Evolutionary conservation across 176 grass and related monocot species (phyloP).

Genomic region (Lolium multiflorum): DNA sequence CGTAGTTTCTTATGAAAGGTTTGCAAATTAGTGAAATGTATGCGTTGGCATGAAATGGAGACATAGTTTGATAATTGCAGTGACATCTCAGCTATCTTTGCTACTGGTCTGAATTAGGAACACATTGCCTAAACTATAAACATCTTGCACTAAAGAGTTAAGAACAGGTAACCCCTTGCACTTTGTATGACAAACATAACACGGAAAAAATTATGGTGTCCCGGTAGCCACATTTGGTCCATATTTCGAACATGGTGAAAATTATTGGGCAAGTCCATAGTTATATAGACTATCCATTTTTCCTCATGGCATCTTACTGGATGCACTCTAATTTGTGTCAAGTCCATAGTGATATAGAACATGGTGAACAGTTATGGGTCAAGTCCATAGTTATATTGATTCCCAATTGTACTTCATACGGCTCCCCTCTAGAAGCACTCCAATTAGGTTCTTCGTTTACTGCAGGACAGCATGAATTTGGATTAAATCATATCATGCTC

Average conservation of each 20-base stretch:
- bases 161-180: neutral
- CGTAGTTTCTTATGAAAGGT: neutral
- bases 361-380: neutral
- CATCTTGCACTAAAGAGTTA: neutral
- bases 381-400: neutral
- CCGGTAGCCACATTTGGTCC: neutral
- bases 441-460: neutral
- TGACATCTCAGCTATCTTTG: neutral
- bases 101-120: neutral
- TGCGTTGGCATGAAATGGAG: neutral
- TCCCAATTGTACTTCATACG: neutral
- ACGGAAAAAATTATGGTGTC: neutral
- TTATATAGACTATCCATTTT: neutral
- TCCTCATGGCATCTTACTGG: neutral
- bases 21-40: neutral
- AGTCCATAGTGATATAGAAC: neutral
- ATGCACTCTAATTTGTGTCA: neutral
- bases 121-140: neutral
- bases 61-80: neutral
- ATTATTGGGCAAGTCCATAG: neutral
- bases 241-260: slow-evolving; percentile 1
- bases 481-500: neutral
- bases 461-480: neutral
- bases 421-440: neutral
- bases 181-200: neutral